Conservation (phyloP, 2,329 filamentous ascomycete genomes). For the Cyphellophora attinorum region DNA sequence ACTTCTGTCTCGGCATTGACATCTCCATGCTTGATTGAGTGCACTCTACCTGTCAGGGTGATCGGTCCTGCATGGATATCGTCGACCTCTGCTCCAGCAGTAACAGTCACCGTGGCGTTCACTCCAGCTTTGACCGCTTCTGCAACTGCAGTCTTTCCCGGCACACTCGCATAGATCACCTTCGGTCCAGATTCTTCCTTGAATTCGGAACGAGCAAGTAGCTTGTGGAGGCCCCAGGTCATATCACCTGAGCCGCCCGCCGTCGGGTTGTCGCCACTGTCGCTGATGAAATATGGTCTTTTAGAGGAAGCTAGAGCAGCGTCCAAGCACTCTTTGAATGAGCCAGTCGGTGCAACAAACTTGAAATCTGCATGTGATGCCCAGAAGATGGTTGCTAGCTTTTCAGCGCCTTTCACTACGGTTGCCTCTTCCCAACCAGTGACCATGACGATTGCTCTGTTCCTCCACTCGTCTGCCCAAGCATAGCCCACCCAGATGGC, state of each 20-base stretch:
- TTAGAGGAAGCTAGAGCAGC: slow-evolving; percentile 29
- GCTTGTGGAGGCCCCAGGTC: slow-evolving; percentile 39
- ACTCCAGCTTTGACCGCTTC: slow-evolving; percentile 36
- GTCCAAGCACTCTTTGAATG: slow-evolving; percentile 38
- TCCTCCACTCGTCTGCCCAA: slow-evolving; percentile 47
- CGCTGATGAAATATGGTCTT: slow-evolving; percentile 45
- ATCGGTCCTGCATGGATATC: slow-evolving; percentile 38
- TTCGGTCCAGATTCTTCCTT: slow-evolving; percentile 25
- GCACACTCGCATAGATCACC: slow-evolving; percentile 46
- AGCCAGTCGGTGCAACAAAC: slow-evolving; percentile 44
- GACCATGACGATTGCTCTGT: slow-evolving; percentile 40
- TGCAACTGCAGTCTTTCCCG: slow-evolving; percentile 35
- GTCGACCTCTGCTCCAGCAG: slow-evolving; percentile 42
- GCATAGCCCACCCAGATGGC: slow-evolving; percentile 49
- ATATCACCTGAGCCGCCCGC: slow-evolving; percentile 46
- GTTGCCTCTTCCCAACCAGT: slow-evolving; percentile 40
- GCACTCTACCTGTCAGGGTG: slow-evolving; percentile 41
- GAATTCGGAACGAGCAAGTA: slow-evolving; percentile 39
- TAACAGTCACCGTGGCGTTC: slow-evolving; percentile 40
- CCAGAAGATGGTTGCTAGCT: slow-evolving; percentile 41
- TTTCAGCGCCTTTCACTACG: slow-evolving; percentile 32
- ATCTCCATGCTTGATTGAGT: slow-evolving; percentile 43
- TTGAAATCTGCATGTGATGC: slow-evolving; percentile 35
- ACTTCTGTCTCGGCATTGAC: slow-evolving; percentile 38
- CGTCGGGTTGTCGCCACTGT: slow-evolving; percentile 48